Percentiles rank a stretch among this genome's conserved stretches.
phyloP scores from a whole-genome alignment of 1,284 basidiomycete species.

The Microbotryum lychnidis-dioicae region DNA sequence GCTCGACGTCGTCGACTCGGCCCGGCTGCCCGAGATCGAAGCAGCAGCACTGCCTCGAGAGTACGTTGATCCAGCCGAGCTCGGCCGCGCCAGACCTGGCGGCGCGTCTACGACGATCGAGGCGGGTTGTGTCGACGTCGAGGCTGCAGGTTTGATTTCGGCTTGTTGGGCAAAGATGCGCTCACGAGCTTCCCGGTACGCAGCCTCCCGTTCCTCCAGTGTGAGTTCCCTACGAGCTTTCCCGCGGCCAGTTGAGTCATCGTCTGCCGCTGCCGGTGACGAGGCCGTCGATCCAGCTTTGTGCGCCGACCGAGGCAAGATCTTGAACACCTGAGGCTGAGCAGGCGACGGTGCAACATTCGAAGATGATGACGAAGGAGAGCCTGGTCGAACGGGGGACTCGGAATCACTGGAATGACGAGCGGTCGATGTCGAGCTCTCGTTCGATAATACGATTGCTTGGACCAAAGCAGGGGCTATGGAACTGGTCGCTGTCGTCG shows the following conservation, averaged over 20 bases:
- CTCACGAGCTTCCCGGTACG: slow-evolving; percentile 33
- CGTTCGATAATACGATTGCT: too few species aligned
- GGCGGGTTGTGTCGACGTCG: slow-evolving; percentile 1
- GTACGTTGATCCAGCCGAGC: slow-evolving; percentile 24
- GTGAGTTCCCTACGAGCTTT: slow-evolving; percentile 17
- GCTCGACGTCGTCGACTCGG: slow-evolving; percentile 10
- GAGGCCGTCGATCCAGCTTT: slow-evolving; percentile 13
- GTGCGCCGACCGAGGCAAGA: slow-evolving; percentile 25
- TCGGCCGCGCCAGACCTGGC: slow-evolving; percentile 18
- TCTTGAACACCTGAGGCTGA: slow-evolving; percentile 22
- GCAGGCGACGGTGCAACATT: slow-evolving; percentile 1
- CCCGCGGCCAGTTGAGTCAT: slow-evolving; percentile 8
- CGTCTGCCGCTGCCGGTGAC: slow-evolving; percentile 20
- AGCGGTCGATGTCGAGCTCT: background rate
- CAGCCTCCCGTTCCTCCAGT: slow-evolving; percentile 29
- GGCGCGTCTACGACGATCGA: background rate
- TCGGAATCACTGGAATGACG: too few species aligned
- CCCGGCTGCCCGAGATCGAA: slow-evolving; percentile 11
- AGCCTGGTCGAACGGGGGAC: background rate
- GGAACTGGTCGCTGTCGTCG: background rate
- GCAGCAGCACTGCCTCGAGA: slow-evolving; percentile 27
- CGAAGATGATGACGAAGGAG: background rate
- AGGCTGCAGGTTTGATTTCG: slow-evolving; percentile 2
- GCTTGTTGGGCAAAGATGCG: slow-evolving; percentile 29
- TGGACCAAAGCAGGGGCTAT: too few species aligned